Base-by-base conservation (phyloP, 371 early-diverging fungal species). In the Mucor velutinosus region DNA sequence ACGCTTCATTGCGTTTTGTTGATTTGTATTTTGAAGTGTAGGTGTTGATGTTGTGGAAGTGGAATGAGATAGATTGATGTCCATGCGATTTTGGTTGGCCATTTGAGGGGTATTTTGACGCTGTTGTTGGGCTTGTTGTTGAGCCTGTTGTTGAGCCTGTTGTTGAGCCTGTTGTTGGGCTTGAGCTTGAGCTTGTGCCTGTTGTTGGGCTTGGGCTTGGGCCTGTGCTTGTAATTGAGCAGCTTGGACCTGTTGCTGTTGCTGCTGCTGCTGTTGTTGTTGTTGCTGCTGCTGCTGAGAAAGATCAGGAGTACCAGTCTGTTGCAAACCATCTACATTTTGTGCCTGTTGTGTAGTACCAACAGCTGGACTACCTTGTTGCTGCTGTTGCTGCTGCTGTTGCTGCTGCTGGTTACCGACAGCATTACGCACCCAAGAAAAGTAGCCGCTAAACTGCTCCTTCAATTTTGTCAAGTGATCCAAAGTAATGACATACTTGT, bases 371-470 rank as follows among this genome's bases (percentile, higher is more conserved):
- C 35, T 37, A 37, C 63, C 53, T 14, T 56, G 66, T 6, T 58
- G 55, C 5, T 41, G 41, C 12, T 64, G 70, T 12, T 39, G 62
- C 11, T 67, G 77, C 6, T 55, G 69, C 45, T 65, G 64, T 19
- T 66, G 67, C 0, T 58, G 68, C n/a, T 62, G 71, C 45, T 71
- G 78, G 41, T 72, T 70, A n/a, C 70, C 70, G 43, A 78, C 69
- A 14, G 78, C 76, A 56, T 71, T 79, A 51, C 75, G 67, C 5
- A 85, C 75, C 75, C 75, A 88, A 12, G 70, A 45, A 61, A 86
- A 84, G 45, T 85, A 88, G 0, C 81, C 74, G 41, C 67, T 78
- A 25, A 88, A 77, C 25, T 86, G 85, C 0, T 86, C 85, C 39
- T 74, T 75, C 39, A 88, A 60, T 47, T 83, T 83, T 2, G 70